Evolutionary conservation across 306 rosid species (phyloP).

Genomic region (Castanopsis chinensis): DNA sequence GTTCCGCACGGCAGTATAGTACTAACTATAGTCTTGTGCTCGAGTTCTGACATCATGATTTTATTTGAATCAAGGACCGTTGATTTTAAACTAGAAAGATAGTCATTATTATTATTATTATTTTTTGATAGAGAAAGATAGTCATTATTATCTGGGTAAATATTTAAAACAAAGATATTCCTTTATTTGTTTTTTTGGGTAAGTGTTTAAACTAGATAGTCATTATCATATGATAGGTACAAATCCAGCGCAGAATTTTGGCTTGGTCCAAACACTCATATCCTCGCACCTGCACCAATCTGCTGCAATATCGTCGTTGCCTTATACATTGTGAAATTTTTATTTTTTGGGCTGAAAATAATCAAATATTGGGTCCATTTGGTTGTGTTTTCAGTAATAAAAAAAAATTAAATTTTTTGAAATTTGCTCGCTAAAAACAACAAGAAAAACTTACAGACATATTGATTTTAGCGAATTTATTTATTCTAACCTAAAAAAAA

Average conservation of each 20-base stretch:
- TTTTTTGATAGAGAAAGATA: no score
- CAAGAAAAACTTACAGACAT: no score
- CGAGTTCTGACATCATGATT: not conserved
- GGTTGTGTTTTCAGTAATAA: not conserved
- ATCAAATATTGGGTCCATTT: constrained; percentile 22
- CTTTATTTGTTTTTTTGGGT: no score
- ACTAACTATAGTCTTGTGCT: not conserved
- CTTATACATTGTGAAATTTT: constrained; percentile 13
- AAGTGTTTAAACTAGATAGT: constrained; percentile 32
- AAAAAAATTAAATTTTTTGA: not conserved
- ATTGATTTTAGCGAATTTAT: no score
- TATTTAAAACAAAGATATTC: no score
- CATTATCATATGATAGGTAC: constrained; percentile 58
- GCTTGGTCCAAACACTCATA: constrained; percentile 55
- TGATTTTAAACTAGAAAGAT: constrained; percentile 17
- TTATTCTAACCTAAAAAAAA: no score
- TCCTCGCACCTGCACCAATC: constrained; percentile 22
- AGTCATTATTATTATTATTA: constrained; percentile 46
- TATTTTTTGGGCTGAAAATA: constrained; percentile 16
- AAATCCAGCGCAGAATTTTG: constrained; percentile 56
- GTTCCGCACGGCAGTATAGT: constrained; percentile 6
- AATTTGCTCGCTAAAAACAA: not conserved
- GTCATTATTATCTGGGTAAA: no score
- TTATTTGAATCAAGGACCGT: constrained; percentile 35
- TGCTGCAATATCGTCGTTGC: constrained; percentile 23